Evolutionary conservation across 2,329 filamentous ascomycete species (phyloP), one percentile per base, ranked within the genome.

Genomic region (Calonectria multiphialidica): DNA sequence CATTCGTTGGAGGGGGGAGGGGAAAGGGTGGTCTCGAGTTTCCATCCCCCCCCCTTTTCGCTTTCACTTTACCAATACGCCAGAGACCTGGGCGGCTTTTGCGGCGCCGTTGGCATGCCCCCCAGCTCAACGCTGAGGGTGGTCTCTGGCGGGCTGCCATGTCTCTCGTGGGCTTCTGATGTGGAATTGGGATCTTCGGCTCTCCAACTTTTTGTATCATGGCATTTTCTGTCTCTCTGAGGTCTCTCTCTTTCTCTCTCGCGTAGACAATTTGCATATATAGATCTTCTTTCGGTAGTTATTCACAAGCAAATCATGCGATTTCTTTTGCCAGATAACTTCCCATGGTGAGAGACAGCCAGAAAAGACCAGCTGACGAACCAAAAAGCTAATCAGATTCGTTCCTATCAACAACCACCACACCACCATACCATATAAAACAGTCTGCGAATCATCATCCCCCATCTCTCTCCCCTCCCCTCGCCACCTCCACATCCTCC

Each of bases 161-260:
- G 53, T 59, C 53, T 59, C 53, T 59, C 53, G 23, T 59, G 53
- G 53, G 53, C 53, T 59, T 40, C 35, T 18, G 9, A 67, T 67
- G 30, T 67, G 53, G 42, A 30, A 68, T 61, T 49, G 42, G 10
- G 53, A 68, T 68, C 53, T 49, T 50, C 65, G 53, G 33, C 33
- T 59, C 25, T 59, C 40, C 33, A 28, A 9, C 47, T 30, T 61
- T 53, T 53, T 53, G 25, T 62, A 61, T 68, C 66, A 50, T 45
- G n/a, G 8, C 16, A 15, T 4, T 59, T 59, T 23, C 37, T 35
- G 16, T 8, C 28, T 59, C 33, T 23, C 12, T 59, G 25, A 64
- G 28, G 33, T 10, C 55, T 57, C 63, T 50, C 49, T 37, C 28
- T 30, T 8, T 30, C 28, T 30, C 28, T 30, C 8, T n/a, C 45